Evolutionary conservation across 345 rosid species (phyloP).

Genomic region (Excoecaria cochinchinensis): DNA sequence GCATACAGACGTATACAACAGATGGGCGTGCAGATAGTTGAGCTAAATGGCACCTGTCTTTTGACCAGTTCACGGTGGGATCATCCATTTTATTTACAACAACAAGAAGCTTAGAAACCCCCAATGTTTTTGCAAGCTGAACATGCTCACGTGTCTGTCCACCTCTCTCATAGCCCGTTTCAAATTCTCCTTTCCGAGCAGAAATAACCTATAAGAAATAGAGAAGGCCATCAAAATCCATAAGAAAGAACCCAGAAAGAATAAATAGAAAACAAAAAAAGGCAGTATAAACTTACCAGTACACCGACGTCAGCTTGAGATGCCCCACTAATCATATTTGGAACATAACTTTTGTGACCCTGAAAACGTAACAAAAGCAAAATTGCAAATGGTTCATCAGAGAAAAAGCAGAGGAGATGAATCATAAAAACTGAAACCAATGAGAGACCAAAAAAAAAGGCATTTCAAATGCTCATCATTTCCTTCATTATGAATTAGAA

Average conservation of each 20-base stretch:
- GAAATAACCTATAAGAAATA: conserved; percentile 66
- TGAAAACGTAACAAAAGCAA: conserved; percentile 31
- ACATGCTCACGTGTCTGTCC: conserved; percentile 99
- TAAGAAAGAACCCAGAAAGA: background rate
- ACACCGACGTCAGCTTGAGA: conserved; percentile 98
- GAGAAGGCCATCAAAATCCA: background rate
- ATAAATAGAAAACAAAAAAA: background rate
- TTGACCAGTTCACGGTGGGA: conserved; percentile 89
- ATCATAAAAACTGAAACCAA: background rate
- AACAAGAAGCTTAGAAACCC: conserved; percentile 83
- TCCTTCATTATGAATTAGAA: background rate
- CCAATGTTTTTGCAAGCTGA: conserved; percentile 97
- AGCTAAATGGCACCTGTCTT: conserved; percentile 61
- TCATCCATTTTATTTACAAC: conserved; percentile 99
- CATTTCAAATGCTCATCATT: background rate
- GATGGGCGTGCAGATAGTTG: background rate
- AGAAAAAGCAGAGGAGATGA: background rate
- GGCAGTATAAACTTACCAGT: conserved; percentile 51
- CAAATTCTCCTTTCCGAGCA: conserved; percentile 98
- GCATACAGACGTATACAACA: background rate
- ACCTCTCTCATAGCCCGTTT: conserved; percentile 98
- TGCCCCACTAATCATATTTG: conserved; percentile 99
- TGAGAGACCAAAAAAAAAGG: background rate
- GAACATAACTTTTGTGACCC: conserved; percentile 99
- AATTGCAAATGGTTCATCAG: background rate